These are phyloP conservation scores for Alternaria ethzedia DNA, from an alignment of 2,329 filamentous ascomycete genomes.

Conservation along the genomic window DNA sequence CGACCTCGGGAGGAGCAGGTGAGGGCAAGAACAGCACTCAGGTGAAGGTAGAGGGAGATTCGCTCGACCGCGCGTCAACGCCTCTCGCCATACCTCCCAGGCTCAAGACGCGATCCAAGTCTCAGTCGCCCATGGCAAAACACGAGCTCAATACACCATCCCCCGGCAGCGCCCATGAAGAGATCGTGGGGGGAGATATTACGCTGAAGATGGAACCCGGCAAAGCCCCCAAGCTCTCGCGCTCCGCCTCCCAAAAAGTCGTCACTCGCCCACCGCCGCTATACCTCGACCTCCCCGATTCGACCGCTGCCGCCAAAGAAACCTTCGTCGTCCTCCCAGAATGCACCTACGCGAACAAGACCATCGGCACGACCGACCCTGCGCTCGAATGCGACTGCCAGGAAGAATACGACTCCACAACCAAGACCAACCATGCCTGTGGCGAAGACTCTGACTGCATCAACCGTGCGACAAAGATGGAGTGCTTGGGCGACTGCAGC, in stretches of 20 bases:
- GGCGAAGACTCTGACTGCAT: slow-evolving; percentile 98
- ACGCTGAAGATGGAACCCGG: slow-evolving; percentile 66
- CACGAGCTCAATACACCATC: slow-evolving; percentile 45
- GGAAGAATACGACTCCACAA: slow-evolving; percentile 76
- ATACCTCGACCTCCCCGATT: slow-evolving; percentile 77
- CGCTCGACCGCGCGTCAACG: slow-evolving; percentile 33
- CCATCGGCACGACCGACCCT: slow-evolving; percentile 88
- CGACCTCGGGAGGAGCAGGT: slow-evolving; percentile 17
- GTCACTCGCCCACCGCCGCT: slow-evolving; percentile 67
- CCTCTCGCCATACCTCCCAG: slow-evolving; percentile 36
- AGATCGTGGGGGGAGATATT: slow-evolving; percentile 66
- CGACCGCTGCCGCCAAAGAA: slow-evolving; percentile 74
- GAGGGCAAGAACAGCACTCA: slow-evolving; percentile 23
- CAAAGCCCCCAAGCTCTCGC: slow-evolving; percentile 73
- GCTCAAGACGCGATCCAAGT: slow-evolving; percentile 37
- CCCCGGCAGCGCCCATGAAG: slow-evolving; percentile 53
- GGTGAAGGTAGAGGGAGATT: slow-evolving; percentile 37
- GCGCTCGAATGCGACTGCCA: slow-evolving; percentile 94
- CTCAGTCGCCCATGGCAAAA: slow-evolving; percentile 42
- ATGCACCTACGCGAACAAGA: slow-evolving; percentile 90
- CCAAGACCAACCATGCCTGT: slow-evolving; percentile 77
- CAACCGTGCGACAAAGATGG: slow-evolving; percentile 97
- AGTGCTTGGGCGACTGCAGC: slow-evolving; percentile 86
- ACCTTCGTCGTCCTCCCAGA: slow-evolving; percentile 82
- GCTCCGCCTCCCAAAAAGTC: slow-evolving; percentile 75